These are phyloP conservation scores for Pyrrhoderma noxium DNA, from an alignment of 1,284 basidiomycete genomes.

Conservation along the genomic window DNA sequence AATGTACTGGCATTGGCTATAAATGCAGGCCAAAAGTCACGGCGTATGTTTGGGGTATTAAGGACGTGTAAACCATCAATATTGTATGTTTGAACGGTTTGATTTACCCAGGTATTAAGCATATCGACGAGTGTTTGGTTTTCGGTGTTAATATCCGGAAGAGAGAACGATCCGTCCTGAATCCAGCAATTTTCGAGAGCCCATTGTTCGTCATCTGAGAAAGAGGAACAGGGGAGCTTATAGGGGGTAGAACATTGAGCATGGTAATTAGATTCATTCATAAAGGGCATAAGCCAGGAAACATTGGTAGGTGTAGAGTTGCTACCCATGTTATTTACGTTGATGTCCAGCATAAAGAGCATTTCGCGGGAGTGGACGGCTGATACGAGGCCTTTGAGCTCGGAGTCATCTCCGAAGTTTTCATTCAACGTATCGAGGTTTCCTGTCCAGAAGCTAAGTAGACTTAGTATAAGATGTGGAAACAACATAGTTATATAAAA, in stretches of 20 bases:
- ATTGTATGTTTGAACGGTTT: slow-evolving; percentile 31
- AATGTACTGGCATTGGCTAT: slow-evolving; percentile 33
- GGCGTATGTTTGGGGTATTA: slow-evolving; percentile 39
- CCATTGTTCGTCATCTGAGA: slow-evolving; percentile 25
- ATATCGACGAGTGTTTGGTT: slow-evolving; percentile 29
- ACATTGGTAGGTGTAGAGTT: slow-evolving; percentile 22
- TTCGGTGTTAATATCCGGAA: slow-evolving; percentile 40
- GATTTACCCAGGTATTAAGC: slow-evolving; percentile 33
- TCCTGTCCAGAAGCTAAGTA: slow-evolving; percentile 29
- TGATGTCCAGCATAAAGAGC: slow-evolving; percentile 42
- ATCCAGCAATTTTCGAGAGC: slow-evolving; percentile 39
- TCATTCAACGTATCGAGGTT: slow-evolving; percentile 30
- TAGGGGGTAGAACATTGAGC: slow-evolving; percentile 3
- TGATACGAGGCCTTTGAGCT: slow-evolving; percentile 32
- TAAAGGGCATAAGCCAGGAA: slow-evolving; percentile 19
- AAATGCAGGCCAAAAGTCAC: slow-evolving; percentile 39
- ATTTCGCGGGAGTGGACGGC: slow-evolving; percentile 36
- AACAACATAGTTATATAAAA: not conserved
- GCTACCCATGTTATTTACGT: slow-evolving; percentile 37
- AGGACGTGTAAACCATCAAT: slow-evolving; percentile 36
- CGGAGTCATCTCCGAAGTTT: slow-evolving; percentile 34
- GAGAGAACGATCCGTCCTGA: slow-evolving; percentile 26
- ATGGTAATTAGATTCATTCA: slow-evolving; percentile 10
- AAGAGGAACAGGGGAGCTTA: no score
- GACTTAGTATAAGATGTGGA: not conserved